A percentile compares a stretch with the other conserved stretches of the same genome.
Conservation (phyloP, 495 filamentous ascomycete species). For the Staphylotrichum tortipilum region DNA sequence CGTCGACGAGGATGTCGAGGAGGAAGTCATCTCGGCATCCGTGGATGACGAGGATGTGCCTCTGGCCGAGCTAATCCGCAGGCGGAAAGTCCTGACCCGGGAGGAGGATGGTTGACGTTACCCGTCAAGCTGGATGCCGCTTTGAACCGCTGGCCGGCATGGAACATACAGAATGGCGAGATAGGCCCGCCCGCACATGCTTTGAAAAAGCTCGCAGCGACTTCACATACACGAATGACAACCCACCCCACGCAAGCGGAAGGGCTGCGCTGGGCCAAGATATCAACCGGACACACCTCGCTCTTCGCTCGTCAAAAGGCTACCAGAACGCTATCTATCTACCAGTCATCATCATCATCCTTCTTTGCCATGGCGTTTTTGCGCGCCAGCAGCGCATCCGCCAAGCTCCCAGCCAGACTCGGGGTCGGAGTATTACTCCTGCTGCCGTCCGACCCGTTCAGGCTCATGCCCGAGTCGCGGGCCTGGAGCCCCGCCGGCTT, state of each 20-base stretch:
- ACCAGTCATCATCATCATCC: conserved; percentile 69
- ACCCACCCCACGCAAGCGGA: no score
- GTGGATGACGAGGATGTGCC: conserved; percentile 66
- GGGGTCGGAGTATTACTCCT: conserved; percentile 57
- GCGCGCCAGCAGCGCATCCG: conserved; percentile 68
- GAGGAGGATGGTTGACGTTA: conserved; percentile 17
- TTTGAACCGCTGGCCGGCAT: no score
- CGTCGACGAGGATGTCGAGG: conserved; percentile 75
- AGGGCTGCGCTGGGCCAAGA: not conserved
- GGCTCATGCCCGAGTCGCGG: conserved; percentile 63
- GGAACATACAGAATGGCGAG: no score
- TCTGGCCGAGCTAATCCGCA: conserved; percentile 54
- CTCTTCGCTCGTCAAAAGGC: not conserved
- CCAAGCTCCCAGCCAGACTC: conserved; percentile 75
- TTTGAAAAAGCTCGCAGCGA: no score
- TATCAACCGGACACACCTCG: not conserved
- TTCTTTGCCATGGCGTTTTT: conserved; percentile 56
- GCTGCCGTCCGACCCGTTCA: conserved; percentile 58
- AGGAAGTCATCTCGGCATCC: conserved; percentile 32
- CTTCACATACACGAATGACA: no score
- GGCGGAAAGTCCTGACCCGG: conserved; percentile 32
- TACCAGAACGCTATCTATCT: conserved; percentile 15
- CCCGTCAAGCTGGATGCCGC: not conserved
- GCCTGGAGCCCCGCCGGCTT: conserved; percentile 60
- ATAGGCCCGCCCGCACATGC: no score